Base-by-base conservation (phyloP, 176 grass and related monocot species). In the Guadua angustifolia region DNA sequence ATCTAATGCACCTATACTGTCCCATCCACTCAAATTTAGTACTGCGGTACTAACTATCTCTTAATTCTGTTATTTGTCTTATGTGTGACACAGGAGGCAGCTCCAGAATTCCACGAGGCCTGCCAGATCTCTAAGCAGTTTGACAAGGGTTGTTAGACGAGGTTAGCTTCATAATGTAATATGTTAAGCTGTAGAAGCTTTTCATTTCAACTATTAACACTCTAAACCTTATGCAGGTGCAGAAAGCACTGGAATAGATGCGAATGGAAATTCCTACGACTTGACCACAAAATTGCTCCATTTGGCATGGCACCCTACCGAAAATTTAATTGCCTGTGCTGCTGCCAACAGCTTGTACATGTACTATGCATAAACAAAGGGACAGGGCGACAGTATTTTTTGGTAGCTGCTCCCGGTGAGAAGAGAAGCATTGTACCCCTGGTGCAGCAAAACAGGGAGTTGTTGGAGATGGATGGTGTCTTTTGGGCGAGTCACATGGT, bases 301-400 rank as follows among this genome's bases (percentile, higher is more conserved):
- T 94, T 92, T 97, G 75, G 94, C 92, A 51, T 97, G 94, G 94
- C 94, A 97, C 62, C 94, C 94, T 56, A 69, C 67, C 0, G 94
- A 97, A 85, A 94, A 92, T 85, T 86, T 89, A 85, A 92, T 97
- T 88, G 94, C 92, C 5, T 97, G 94, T 89, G 94, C 94, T 86
- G 92, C 92, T 36, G 92, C 90, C 76, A 97, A 94, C 79, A 97
- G 94, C 83, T 90, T 97, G 88, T 97, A 97, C 90, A 97, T 97
- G 94, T 97, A 97, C 72, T 92, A 94, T 57, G 92, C 92, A 65
- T 97, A 90, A 89, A 79, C 78, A 81, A 57, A 68, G 51, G 2
- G 79, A 67, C 65, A 84, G 85, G 79, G 70, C 26, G 32, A 82
- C 59, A 63, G 65, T 73, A 78, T 70, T 79, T 90, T 90, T 86